A percentile compares a stretch with the other conserved stretches of the same genome.
phyloP scores from a whole-genome alignment of 108 stramenopile genomes.

The Skeletonema tropicum region DNA sequence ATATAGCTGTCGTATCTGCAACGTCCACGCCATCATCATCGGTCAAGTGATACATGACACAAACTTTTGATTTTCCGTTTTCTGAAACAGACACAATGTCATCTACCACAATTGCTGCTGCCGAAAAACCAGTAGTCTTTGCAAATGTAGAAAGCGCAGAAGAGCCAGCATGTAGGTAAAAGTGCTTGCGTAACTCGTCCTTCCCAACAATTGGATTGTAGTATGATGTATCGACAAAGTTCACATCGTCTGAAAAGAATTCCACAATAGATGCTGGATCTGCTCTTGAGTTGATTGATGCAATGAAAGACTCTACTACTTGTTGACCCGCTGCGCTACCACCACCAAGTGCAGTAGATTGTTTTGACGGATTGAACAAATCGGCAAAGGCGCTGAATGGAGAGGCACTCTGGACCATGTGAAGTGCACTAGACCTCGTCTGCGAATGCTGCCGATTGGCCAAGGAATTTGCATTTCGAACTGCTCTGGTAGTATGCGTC shows the following conservation, averaged over 20 bases:
- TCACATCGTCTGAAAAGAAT: slow-evolving; percentile 28
- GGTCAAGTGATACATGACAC: slow-evolving; percentile 51
- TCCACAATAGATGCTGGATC: slow-evolving; percentile 11
- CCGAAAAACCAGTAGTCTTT: neutral
- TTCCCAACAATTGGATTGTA: slow-evolving; percentile 39
- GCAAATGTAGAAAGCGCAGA: slow-evolving; percentile 31
- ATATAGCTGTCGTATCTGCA: slow-evolving; percentile 22
- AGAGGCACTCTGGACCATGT: neutral
- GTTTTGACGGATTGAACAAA: slow-evolving; percentile 10
- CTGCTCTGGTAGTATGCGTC: neutral
- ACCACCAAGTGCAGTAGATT: neutral
- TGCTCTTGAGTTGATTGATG: slow-evolving; percentile 22
- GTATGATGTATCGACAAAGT: slow-evolving; percentile 33
- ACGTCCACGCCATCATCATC: neutral
- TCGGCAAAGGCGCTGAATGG: slow-evolving; percentile 16
- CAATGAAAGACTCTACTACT: slow-evolving; percentile 33
- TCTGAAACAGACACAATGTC: slow-evolving; percentile 21
- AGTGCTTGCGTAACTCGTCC: slow-evolving; percentile 29
- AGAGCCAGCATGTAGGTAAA: slow-evolving; percentile 26
- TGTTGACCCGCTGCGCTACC: slow-evolving; percentile 7
- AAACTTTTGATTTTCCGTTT: slow-evolving; percentile 24
- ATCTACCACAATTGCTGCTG: slow-evolving; percentile 27
- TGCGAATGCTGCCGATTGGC: neutral
- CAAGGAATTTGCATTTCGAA: no score
- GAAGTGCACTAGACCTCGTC: neutral